phyloP scores from a whole-genome alignment of 257 asterid genomes.

The Forsythia suspensa region DNA sequence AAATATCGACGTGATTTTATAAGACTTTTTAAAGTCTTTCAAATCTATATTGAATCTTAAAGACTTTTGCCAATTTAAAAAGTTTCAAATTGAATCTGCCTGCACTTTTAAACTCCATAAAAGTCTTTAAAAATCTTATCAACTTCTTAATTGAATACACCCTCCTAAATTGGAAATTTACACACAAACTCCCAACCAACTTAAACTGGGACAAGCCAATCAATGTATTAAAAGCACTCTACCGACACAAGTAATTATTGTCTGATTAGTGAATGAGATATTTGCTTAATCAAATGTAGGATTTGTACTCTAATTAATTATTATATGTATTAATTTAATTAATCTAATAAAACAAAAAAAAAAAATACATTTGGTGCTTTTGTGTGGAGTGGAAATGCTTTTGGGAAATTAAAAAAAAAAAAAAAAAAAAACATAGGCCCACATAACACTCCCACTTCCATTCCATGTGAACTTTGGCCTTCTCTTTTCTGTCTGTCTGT shows the following conservation, averaged over 20 bases:
- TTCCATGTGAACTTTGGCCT: constrained; percentile 31
- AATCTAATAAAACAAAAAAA: neutral
- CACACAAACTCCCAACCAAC: no score
- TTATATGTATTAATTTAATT: neutral
- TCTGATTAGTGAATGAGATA: neutral
- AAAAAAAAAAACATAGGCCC: constrained; percentile 16
- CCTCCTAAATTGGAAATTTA: no score
- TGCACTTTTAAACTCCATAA: no score
- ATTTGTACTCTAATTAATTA: neutral
- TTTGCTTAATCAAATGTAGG: neutral
- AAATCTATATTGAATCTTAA: no score
- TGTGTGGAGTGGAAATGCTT: neutral
- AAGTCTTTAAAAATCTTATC: no score
- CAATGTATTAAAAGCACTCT: neutral
- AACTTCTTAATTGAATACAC: no score
- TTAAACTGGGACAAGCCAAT: no score
- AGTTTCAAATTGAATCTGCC: no score
- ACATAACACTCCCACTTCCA: constrained; percentile 17
- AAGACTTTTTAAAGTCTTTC: no score
- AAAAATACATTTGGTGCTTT: neutral
- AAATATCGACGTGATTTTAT: no score
- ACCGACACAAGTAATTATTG: neutral
- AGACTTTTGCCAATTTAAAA: no score
- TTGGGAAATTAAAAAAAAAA: neutral
- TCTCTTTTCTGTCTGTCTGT: constrained; percentile 2